These are phyloP conservation scores for Hygrophorus pudorinus DNA, from an alignment of 768 basidiomycete genomes.

Conservation along the genomic window DNA sequence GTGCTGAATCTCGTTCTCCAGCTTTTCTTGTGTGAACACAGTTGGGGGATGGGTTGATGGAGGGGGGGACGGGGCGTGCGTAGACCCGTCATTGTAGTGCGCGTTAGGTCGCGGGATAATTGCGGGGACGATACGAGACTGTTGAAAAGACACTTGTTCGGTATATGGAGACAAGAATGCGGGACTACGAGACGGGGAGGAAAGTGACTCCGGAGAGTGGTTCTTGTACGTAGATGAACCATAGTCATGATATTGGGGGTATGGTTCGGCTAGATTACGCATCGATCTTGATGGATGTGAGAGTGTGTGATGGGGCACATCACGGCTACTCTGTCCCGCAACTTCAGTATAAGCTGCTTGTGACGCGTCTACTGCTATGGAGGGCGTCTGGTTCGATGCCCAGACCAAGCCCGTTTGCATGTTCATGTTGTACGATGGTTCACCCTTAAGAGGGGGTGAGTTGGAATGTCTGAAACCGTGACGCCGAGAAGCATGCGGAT, in stretches of 20 bases:
- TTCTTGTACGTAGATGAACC: conserved; percentile 21
- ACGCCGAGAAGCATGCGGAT: conserved; percentile 25
- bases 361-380: conserved; percentile 7
- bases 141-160: conserved; percentile 7
- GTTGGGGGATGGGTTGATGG: conserved; percentile 10
- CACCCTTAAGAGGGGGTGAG: conserved; percentile 14
- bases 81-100: not conserved
- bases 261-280: not conserved
- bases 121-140: not conserved
- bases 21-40: conserved; percentile 16
- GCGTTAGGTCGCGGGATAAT: not conserved
- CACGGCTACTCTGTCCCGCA: conserved; percentile 4
- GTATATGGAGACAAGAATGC: conserved; percentile 19
- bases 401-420: conserved; percentile 7
- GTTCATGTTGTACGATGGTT: conserved; percentile 10
- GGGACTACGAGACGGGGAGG: conserved; percentile 20
- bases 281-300: conserved; percentile 1
- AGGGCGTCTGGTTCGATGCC: not conserved
- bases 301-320: conserved; percentile 3
- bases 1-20: conserved; percentile 41
- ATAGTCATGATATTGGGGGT: conserved; percentile 15
- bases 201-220: conserved; percentile 30
- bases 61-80: not conserved
- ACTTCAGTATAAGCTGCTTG: conserved; percentile 5
- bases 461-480: conserved; percentile 13